Base-by-base conservation (phyloP, 306 rosid genomes). In the Sesbania bispinosa region DNA sequence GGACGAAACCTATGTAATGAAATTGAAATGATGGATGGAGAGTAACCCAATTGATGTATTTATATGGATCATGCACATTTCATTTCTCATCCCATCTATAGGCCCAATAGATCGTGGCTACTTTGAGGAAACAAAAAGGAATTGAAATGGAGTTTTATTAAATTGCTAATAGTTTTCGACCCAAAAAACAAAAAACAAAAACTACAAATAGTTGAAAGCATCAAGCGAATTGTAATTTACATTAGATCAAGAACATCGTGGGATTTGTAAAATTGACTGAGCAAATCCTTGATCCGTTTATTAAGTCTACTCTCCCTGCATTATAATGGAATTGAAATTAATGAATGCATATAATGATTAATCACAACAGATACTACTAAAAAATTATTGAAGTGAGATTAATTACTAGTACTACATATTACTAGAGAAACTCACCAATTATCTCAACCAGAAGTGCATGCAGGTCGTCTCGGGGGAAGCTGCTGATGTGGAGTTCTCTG, bases 401-500 rank as follows among this genome's bases (percentile, higher is more conserved):
- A n/a, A n/a, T n/a, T n/a, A 20, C 21, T 7, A 11, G 16, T 3
- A 18, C 0, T 15, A 26, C 10, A 38, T 13, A 54, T 46, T 1
- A 26, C 42, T 39, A 1, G 6, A 63, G 26, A 65, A 19, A 79
- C 89, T 83, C 80, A 84, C 93, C 11, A 68, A 80, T 74, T 48
- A 59, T 85, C 82, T 67, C 74, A 77, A 19, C 87, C 88, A 54
- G 98, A 85, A 26, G 96, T 89, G 72, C 95, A 94, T 33, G 85
- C 85, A 2, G 97, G 99, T 77, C 93, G 80, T 42, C 99, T 88
- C 4, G 96, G 99, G 5, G 99, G 99, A 24, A 91, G 97, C 33
- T 83, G 92, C 61, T 87, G 97, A 69, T 85, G 97, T 7, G 97
- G 97, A 13, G 99, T 94, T 82, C 85, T 89, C 99, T 94, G 82